phyloP scores from a whole-genome alignment of 768 basidiomycete species.

The Pisolithus albus region DNA sequence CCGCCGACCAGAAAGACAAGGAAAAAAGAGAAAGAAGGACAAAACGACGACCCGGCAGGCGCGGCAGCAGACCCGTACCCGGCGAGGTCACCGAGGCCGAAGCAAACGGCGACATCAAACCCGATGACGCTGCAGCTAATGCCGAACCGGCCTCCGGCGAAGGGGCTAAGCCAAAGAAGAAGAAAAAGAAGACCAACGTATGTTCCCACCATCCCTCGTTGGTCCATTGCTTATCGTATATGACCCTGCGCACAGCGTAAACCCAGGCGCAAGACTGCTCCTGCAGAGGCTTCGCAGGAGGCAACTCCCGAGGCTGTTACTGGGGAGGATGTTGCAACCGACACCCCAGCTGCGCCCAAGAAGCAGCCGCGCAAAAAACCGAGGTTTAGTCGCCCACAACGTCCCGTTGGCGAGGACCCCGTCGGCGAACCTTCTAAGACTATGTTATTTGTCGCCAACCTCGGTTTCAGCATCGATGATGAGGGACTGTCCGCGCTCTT shows the following conservation, averaged over 20 bases:
- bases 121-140: slow-evolving; percentile 44
- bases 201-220: background rate
- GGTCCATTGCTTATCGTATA: slow-evolving; percentile 5
- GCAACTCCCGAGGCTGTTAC: slow-evolving; percentile 27
- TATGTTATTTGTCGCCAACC: slow-evolving; percentile 95
- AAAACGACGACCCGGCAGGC: slow-evolving; percentile 79
- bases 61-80: slow-evolving; percentile 79
- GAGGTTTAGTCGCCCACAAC: slow-evolving; percentile 50
- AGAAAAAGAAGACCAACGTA: slow-evolving; percentile 69
- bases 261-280: slow-evolving; percentile 35
- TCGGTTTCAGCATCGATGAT: slow-evolving; percentile 91
- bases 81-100: slow-evolving; percentile 89
- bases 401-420: slow-evolving; percentile 77
- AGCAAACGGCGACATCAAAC: slow-evolving; percentile 66
- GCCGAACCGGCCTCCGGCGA: slow-evolving; percentile 46
- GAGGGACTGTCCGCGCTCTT: slow-evolving; percentile 74
- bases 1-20: slow-evolving; percentile 74
- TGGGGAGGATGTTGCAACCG: slow-evolving; percentile 32
- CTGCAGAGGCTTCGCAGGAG: slow-evolving; percentile 25
- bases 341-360: slow-evolving; percentile 24
- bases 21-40: slow-evolving; percentile 73
- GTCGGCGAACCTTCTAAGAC: slow-evolving; percentile 83
- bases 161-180: slow-evolving; percentile 66
- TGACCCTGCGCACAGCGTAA: slow-evolving; percentile 43
- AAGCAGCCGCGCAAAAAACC: slow-evolving; percentile 58